Percentiles rank a stretch among this genome's conserved stretches.
Evolutionary conservation across 805 yeast species (phyloP).

Genomic region (Starmerella lactis-condensi): DNA sequence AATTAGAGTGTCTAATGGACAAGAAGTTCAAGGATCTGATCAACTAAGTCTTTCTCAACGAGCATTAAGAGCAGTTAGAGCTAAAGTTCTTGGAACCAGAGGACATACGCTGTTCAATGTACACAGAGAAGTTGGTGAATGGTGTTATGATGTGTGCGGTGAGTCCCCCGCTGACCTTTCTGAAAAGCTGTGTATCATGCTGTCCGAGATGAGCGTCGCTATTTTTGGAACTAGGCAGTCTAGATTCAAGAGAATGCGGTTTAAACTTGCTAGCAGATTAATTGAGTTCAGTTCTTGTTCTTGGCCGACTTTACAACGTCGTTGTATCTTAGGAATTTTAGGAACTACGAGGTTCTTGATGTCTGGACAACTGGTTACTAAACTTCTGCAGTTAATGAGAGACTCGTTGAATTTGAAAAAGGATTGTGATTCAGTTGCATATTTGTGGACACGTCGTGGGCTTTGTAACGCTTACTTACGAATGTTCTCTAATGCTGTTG

Average conservation of each 20-base stretch:
- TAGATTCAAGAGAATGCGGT: constrained; percentile 3
- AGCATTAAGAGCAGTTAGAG: constrained; percentile 1
- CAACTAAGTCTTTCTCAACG: background rate
- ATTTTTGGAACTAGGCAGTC: constrained; percentile 3
- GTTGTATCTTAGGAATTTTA: constrained; percentile 5
- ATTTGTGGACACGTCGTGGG: constrained; percentile 1
- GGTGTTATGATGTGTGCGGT: constrained; percentile 2
- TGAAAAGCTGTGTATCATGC: constrained; percentile 4
- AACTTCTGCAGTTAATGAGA: constrained; percentile 1
- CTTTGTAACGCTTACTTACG: constrained; percentile 3
- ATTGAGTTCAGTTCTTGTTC: constrained; percentile 1
- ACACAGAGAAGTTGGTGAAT: background rate
- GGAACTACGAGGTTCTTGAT: constrained; percentile 7
- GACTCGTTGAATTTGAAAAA: background rate
- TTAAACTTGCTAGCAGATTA: constrained; percentile 3
- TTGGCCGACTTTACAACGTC: constrained; percentile 6
- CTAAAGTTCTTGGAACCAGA: constrained; percentile 2
- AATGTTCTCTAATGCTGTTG: constrained; percentile 7
- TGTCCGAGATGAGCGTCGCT: constrained; percentile 3
- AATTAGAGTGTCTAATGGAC: too few relatives aligned
- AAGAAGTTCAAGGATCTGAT: background rate
- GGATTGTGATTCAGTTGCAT: too few relatives aligned
- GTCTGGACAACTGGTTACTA: constrained; percentile 3
- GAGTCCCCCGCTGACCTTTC: constrained; percentile 1
- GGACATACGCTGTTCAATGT: constrained; percentile 6